phyloP scores from a whole-genome alignment of 495 filamentous ascomycete species.

The Massariosphaeria phaeospora region DNA sequence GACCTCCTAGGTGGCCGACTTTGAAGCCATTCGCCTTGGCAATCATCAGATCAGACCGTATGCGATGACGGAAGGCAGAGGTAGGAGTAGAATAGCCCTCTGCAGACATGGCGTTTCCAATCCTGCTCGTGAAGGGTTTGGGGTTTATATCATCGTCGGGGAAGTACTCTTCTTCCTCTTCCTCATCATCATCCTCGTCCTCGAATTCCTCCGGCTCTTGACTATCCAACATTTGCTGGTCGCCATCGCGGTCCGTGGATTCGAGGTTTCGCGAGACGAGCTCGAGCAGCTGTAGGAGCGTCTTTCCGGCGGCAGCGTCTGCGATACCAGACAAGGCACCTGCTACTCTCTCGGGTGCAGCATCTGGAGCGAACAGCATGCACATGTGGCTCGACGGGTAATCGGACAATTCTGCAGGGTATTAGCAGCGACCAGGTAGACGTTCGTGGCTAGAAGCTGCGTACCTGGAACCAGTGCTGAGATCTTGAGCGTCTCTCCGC shows the following conservation, averaged over 20 bases:
- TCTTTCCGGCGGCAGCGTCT: conserved; percentile 32
- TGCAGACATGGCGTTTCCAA: not conserved
- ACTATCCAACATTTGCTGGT: conserved; percentile 38
- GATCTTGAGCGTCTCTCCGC: conserved; percentile 44
- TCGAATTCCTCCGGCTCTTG: conserved; percentile 30
- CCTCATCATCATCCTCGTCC: conserved; percentile 36
- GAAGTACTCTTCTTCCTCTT: conserved; percentile 34
- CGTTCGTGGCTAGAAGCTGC: conserved; percentile 15
- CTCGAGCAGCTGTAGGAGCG: conserved; percentile 37
- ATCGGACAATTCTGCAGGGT: conserved; percentile 51
- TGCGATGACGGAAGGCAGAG: conserved; percentile 34
- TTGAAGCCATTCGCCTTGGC: conserved; percentile 67
- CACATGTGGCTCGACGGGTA: conserved; percentile 61
- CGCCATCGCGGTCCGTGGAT: conserved; percentile 36
- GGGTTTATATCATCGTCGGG: conserved; percentile 17
- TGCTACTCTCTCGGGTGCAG: conserved; percentile 46
- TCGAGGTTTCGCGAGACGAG: conserved; percentile 37
- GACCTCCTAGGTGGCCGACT: conserved; percentile 57
- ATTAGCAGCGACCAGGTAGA: not conserved
- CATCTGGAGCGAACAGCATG: conserved; percentile 55
- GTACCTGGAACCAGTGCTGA: conserved; percentile 53
- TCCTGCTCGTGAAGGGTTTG: not conserved
- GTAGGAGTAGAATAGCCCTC: conserved; percentile 18
- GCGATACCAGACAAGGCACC: conserved; percentile 45
- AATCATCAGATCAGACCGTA: conserved; percentile 59